Evolutionary conservation across 2,329 filamentous ascomycete species (phyloP).

Genomic region (Mariannaea elegans): DNA sequence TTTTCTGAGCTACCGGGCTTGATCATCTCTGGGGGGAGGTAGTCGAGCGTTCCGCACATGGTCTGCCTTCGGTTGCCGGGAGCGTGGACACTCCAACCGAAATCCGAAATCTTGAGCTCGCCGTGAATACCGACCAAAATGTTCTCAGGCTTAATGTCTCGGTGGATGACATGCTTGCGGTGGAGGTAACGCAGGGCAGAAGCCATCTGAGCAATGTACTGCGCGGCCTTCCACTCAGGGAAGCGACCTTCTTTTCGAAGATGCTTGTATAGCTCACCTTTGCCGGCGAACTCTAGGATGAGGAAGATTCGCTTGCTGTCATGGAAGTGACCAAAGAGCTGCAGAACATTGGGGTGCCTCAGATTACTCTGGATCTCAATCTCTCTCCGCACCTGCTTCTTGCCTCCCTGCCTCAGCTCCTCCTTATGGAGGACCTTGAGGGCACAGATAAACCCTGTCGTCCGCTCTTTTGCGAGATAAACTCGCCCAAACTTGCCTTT

Average conservation of each 20-base stretch:
- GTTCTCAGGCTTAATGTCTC: constrained; percentile 98
- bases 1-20: constrained; percentile 82
- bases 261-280: constrained; percentile 89
- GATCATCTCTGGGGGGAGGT: constrained; percentile 98
- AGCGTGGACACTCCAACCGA: constrained; percentile 97
- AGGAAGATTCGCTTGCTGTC: constrained; percentile 88
- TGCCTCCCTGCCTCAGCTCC: constrained; percentile 78
- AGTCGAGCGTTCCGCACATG: constrained; percentile 97
- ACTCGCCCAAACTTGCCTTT: constrained; percentile 91
- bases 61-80: constrained; percentile 93
- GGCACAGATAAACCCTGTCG: constrained; percentile 82
- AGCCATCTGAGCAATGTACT: constrained; percentile 89
- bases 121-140: constrained; percentile 96
- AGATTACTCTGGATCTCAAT: constrained; percentile 91
- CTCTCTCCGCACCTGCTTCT: constrained; percentile 86
- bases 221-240: constrained; percentile 84
- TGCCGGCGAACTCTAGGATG: constrained; percentile 85
- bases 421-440: constrained; percentile 87
- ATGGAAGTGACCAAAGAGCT: constrained; percentile 87
- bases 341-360: constrained; percentile 83
- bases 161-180: constrained; percentile 96
- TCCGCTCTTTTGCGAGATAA: constrained; percentile 82
- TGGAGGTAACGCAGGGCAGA: constrained; percentile 88
- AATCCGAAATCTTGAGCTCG: constrained; percentile 98
- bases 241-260: constrained; percentile 80